Evolutionary conservation across 768 basidiomycete species (phyloP), one percentile per base, ranked within the genome.

Genomic region (Naganishia vishniacii): DNA sequence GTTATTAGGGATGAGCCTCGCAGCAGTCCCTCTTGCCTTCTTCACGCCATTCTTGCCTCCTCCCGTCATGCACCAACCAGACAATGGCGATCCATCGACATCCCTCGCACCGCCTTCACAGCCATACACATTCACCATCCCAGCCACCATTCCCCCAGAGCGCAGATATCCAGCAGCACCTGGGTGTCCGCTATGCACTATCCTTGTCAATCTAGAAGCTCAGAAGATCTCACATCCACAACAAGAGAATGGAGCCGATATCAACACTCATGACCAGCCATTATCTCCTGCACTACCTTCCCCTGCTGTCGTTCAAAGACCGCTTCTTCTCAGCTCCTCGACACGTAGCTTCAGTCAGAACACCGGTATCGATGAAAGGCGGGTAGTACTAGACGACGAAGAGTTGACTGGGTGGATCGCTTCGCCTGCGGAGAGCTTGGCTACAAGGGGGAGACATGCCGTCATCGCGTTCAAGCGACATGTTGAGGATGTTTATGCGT

Each of bases 401-500:
- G 62, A 63, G 4, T 9, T 63, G 26, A 63, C 62, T 5, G 49
- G n/a, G 13, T 63, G 62, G 62, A 13, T 29, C 4, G 37, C 62
- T 1, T 25, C n/a, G 1, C 40, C 20, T n/a, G 37, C 48, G 40
- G 62, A 63, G 31, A 25, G 26, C 3, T 45, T 63, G 25, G 49
- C 62, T 16, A n/a, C 8, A 0, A 34, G 20, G 3, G 62, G 40
- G 9, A 53, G 62, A 13, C 62, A 63, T 23, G 4, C 56, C n/a
- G 62, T 63, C 1, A 26, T 63, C 18, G 62, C 49, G 13, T 63
- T 63, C 41, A 63, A 63, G 16, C 48, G 37, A 2, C 62, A 63
- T 29, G 15, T 63, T 18, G 48, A 56, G 20, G 51, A 51, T 26
- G 42, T 63, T 1, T 63, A 63, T 34, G 16, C 23, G 3, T 56